phyloP scores from a whole-genome alignment of 495 filamentous ascomycete species.

The Jackrogersella minutella region DNA sequence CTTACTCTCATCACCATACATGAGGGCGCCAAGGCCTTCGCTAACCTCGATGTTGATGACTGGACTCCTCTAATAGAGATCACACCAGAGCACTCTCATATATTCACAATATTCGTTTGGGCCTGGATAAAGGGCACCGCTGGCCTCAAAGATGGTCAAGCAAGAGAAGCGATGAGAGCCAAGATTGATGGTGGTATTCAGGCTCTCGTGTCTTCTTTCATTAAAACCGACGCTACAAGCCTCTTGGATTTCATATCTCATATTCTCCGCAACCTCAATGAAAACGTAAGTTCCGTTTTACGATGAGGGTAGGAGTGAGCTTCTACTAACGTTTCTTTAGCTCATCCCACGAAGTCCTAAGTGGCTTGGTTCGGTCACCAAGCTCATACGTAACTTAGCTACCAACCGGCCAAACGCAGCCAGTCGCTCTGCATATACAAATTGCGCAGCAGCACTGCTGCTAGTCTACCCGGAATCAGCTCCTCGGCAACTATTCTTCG shows the following conservation, averaged over 20 bases:
- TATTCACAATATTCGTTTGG: conserved; percentile 59
- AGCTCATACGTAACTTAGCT: conserved; percentile 54
- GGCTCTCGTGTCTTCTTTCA: conserved; percentile 56
- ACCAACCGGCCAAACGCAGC: conserved; percentile 55
- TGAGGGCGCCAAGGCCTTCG: conserved; percentile 57
- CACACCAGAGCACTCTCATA: conserved; percentile 59
- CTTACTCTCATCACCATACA: conserved; percentile 55
- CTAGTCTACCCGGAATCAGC: conserved; percentile 56
- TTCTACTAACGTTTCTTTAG: conserved; percentile 22
- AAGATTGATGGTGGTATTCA: conserved; percentile 57
- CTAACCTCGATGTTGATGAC: conserved; percentile 51
- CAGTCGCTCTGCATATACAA: conserved; percentile 59
- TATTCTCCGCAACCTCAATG: conserved; percentile 52
- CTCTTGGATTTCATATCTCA: conserved; percentile 57
- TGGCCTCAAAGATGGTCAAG: conserved; percentile 28
- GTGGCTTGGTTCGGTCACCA: conserved; percentile 54
- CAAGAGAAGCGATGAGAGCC: conserved; percentile 33
- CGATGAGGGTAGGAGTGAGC: not conserved
- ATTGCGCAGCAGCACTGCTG: conserved; percentile 61
- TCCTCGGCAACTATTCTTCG: conserved; percentile 57
- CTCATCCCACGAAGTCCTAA: conserved; percentile 45
- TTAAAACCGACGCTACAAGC: conserved; percentile 59
- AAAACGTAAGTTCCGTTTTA: conserved; percentile 45
- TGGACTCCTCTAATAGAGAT: conserved; percentile 61
- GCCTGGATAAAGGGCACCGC: conserved; percentile 57